These are phyloP conservation scores for Rhynchospora pubera DNA, from an alignment of 176 grass and related monocot genomes.

Conservation along the genomic window DNA sequence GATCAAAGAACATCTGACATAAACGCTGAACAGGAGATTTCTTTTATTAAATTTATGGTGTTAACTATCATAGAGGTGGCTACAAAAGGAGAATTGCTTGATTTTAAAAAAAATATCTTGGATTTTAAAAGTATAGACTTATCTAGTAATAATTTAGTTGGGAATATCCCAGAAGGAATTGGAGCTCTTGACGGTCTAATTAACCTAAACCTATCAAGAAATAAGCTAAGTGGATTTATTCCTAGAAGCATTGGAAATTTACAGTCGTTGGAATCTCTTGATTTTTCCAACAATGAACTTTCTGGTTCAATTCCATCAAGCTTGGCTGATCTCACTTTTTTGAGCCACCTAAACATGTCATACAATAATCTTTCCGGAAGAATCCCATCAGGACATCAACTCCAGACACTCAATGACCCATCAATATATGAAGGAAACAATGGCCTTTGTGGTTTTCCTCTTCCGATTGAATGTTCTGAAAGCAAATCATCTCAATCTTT, in stretches of 20 bases:
- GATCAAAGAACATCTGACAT: too few species aligned
- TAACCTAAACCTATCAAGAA: constrained; percentile 20
- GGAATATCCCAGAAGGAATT: constrained; percentile 21
- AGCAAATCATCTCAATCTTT: not conserved
- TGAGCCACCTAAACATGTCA: constrained; percentile 29
- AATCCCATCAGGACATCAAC: constrained; percentile 16
- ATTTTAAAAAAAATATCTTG: too few species aligned
- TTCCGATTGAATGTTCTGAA: constrained; percentile 7
- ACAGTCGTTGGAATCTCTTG: constrained; percentile 26
- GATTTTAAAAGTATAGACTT: constrained; percentile 12
- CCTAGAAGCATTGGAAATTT: constrained; percentile 16
- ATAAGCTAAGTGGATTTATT: constrained; percentile 15
- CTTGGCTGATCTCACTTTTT: not conserved
- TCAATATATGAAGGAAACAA: constrained; percentile 25
- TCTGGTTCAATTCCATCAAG: constrained; percentile 16
- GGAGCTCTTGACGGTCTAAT: not conserved
- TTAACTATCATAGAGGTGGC: not conserved
- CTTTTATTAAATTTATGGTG: too few species aligned
- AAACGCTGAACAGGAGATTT: too few species aligned
- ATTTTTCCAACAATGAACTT: constrained; percentile 27
- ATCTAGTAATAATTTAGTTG: constrained; percentile 12
- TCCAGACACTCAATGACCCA: not conserved
- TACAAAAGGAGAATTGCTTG: constrained; percentile 3
- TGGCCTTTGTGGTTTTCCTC: constrained; percentile 24
- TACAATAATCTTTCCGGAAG: constrained; percentile 32